A percentile compares a stretch with the other conserved stretches of the same genome.
phyloP scores from a whole-genome alignment of 2,329 filamentous ascomycete genomes.

The Colletotrichum echinochloae region DNA sequence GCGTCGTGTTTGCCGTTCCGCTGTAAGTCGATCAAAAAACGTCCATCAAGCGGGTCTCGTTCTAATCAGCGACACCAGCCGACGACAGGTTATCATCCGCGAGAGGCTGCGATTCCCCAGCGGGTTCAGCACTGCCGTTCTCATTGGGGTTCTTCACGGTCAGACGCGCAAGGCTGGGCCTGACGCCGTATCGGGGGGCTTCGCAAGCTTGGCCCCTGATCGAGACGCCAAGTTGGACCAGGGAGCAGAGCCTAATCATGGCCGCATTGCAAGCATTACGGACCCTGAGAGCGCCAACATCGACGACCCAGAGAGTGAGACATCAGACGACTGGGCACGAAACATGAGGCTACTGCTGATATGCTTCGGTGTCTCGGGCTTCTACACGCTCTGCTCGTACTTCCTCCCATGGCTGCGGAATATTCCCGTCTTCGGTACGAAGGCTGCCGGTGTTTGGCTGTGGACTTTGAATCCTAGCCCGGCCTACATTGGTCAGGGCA shows the following conservation, averaged over 20 bases:
- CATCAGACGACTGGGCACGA: slow-evolving; percentile 51
- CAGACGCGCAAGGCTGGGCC: slow-evolving; percentile 47
- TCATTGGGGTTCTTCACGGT: slow-evolving; percentile 92
- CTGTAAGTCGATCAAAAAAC: slow-evolving; percentile 59
- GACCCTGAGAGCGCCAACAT: slow-evolving; percentile 19
- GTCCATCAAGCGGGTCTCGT: neutral
- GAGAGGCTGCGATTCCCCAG: slow-evolving; percentile 95
- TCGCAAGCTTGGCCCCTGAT: slow-evolving; percentile 56
- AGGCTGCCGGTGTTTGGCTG: slow-evolving; percentile 83
- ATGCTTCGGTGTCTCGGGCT: slow-evolving; percentile 69
- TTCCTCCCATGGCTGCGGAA: slow-evolving; percentile 88
- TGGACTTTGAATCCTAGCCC: slow-evolving; percentile 97
- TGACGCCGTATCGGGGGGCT: slow-evolving; percentile 52
- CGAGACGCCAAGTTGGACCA: neutral
- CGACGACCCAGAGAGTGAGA: slow-evolving; percentile 30
- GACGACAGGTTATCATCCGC: slow-evolving; percentile 90
- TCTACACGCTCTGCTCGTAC: slow-evolving; percentile 85
- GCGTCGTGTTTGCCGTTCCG: slow-evolving; percentile 95
- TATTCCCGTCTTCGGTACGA: slow-evolving; percentile 85
- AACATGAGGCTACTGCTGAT: slow-evolving; percentile 67
- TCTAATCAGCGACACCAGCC: slow-evolving; percentile 50
- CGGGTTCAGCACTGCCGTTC: slow-evolving; percentile 92
- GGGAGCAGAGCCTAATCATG: neutral
- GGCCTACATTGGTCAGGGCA: slow-evolving; percentile 97
- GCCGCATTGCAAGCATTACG: neutral